Evolutionary conservation across 129 eudicot genomes (phyloP), one percentile per base, ranked within the genome.

Genomic region (Kitagawia praeruptora): DNA sequence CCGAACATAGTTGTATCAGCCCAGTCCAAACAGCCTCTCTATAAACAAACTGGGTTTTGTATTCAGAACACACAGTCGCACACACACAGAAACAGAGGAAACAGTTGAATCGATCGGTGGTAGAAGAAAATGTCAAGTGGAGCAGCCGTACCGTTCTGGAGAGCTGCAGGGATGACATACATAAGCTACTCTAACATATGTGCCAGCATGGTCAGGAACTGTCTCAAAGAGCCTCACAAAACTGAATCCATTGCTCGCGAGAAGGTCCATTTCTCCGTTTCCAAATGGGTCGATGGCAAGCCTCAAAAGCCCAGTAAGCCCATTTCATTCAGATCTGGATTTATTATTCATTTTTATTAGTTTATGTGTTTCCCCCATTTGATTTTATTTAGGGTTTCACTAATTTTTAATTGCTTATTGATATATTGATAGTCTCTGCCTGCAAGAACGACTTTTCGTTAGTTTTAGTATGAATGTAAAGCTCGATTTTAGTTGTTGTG

Each of bases 121-220:
- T 1, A 47, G 9, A 47, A 13, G 70, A 90, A 87, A 96, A 86
- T 91, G 73, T 86, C 94, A 45, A 86, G 78, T 23, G 95, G 89
- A 27, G 97, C 90, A 70, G 98, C 97, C 16, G 95, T 81, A 27
- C 95, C 98, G 31, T 91, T 91, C 76, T 93, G 97, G 98, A 91
- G 97, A 80, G 77, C 94, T n/a, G 98, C 98, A 1, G 98, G 98
- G 28, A 93, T 93, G 97, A 93, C 98, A 0, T 93, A 93, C 89
- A 85, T 93, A 75, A 80, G 91, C 11, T 93, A 93, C 82, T 93
- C 98, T 31, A 93, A 93, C 86, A 84, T 93, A 45, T 93, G 98
- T 61, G 98, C 98, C 0, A 93, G 79, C 73, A 79, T 93, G 45
- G 98, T 91, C 39, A 86, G 98, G 86, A 90, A 91, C 77, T 93